These are phyloP conservation scores for Prunella vulgaris DNA, from an alignment of 257 asterid species.

Conservation along the genomic window DNA sequence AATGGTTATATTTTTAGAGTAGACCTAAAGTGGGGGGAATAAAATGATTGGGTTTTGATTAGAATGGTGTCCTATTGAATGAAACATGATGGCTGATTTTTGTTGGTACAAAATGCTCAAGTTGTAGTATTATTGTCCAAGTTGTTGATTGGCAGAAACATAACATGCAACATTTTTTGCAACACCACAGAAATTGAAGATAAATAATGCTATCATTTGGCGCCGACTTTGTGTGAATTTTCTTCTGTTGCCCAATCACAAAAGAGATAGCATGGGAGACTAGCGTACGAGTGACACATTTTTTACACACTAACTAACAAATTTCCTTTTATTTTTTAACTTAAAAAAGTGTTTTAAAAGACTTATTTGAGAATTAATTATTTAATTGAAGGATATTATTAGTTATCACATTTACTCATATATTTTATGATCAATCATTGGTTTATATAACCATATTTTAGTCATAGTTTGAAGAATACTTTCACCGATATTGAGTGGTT, in stretches of 20 bases:
- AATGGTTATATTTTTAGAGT: not conserved
- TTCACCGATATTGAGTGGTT: too few relatives aligned
- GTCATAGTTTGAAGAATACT: too few relatives aligned
- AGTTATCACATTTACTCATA: too few relatives aligned
- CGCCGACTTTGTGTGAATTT: not conserved
- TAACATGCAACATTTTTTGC: not conserved
- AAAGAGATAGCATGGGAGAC: not conserved
- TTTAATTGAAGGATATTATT: too few relatives aligned
- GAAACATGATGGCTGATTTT: not conserved
- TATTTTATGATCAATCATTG: too few relatives aligned
- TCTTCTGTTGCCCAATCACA: conserved; percentile 7
- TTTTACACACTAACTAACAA: not conserved
- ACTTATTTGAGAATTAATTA: too few relatives aligned
- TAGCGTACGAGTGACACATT: not conserved
- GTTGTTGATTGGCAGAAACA: not conserved
- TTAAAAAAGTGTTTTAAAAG: too few relatives aligned
- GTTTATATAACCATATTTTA: too few relatives aligned
- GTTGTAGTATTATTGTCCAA: not conserved
- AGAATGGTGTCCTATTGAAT: not conserved
- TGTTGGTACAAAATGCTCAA: not conserved
- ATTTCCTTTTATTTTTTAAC: too few relatives aligned
- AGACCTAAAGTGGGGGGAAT: not conserved
- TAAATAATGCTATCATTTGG: not conserved
- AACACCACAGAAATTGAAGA: conserved; percentile 5
- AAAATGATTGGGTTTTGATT: not conserved